Conservation (phyloP, 208 protist genomes). For the Balamuthia mandrillaris region DNA sequence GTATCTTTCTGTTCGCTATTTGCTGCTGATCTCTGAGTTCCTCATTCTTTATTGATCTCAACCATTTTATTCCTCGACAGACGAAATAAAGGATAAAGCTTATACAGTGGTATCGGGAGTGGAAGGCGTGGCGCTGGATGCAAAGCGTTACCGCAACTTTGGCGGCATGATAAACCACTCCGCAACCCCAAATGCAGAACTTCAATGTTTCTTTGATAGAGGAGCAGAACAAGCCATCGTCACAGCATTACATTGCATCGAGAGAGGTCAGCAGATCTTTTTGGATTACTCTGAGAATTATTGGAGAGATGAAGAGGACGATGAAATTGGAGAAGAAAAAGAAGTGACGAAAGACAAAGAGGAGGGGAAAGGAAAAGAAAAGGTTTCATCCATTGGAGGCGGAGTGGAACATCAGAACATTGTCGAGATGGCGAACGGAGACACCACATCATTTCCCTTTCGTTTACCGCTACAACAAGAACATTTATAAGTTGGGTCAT, state of each 20-base stretch:
- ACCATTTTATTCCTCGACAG: no score
- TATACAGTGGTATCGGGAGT: constrained; percentile 33
- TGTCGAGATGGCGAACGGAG: neutral
- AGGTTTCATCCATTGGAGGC: no score
- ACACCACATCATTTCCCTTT: no score
- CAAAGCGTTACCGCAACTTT: constrained; percentile 1
- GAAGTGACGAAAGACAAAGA: neutral
- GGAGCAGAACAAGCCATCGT: constrained; percentile 39
- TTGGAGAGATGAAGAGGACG: constrained; percentile 32
- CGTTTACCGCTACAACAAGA: no score
- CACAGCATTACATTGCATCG: constrained; percentile 33
- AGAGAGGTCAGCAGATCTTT: constrained; percentile 30
- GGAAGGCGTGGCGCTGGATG: constrained; percentile 17
- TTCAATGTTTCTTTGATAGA: constrained; percentile 36
- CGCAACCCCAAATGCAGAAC: neutral
- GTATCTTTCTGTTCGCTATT: no score
- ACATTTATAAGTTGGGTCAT: no score
- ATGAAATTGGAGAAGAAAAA: neutral
- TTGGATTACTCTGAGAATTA: constrained; percentile 37
- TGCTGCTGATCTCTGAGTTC: no score
- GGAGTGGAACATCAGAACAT: neutral
- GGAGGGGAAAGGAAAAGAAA: no score
- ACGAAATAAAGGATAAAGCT: neutral
- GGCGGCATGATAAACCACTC: constrained; percentile 43
- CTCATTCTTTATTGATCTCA: neutral